Evolutionary conservation across 2,329 filamentous ascomycete genomes (phyloP), one percentile per base, ranked within the genome.

Genomic region (Nannizziopsis arthrosporioides): DNA sequence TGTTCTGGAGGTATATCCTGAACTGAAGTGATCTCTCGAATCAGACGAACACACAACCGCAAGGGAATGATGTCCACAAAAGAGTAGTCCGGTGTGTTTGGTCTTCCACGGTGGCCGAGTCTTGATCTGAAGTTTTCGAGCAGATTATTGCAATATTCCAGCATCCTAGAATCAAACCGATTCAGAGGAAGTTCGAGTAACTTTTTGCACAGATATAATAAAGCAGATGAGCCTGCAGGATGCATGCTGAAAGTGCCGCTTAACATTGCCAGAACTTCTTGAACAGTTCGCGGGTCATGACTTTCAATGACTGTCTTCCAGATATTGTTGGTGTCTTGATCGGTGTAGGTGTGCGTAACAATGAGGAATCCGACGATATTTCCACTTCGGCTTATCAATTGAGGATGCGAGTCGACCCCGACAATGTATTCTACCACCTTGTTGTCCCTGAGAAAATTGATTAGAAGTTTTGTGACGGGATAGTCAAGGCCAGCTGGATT

Each of bases 331-430:
- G 85, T 85, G 59, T 93, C 83, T 15, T 74, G 67, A 31, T 79
- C 65, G 0, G 76, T 78, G 64, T 90, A 94, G 11, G 79, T 82
- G 47, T 75, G 74, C 0, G 85, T 92, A 11, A 92, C 84, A 17
- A 87, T 77, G 44, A 96, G 72, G 59, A 96, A 96, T 0, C 85
- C 85, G 42, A 95, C 73, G 46, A 96, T 84, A 54, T 94, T 94
- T 36, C 76, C 75, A 58, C 85, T 85, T 55, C 88, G 80, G 32
- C 76, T 74, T 15, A 93, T 92, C 46, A 96, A 79, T 60, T 94
- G 88, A 1, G 89, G 87, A 59, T 96, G 92, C 30, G 90, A 95
- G 48, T 88, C 88, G 11, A 90, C 81, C 1, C 90, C 86, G 44
- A 95, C 77, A 40, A 98, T 80, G 64, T 95, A 96, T 51, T 88